These are phyloP conservation scores for Phytophthora litchii DNA, from an alignment of 352 stramenopile species.

Conservation along the genomic window DNA sequence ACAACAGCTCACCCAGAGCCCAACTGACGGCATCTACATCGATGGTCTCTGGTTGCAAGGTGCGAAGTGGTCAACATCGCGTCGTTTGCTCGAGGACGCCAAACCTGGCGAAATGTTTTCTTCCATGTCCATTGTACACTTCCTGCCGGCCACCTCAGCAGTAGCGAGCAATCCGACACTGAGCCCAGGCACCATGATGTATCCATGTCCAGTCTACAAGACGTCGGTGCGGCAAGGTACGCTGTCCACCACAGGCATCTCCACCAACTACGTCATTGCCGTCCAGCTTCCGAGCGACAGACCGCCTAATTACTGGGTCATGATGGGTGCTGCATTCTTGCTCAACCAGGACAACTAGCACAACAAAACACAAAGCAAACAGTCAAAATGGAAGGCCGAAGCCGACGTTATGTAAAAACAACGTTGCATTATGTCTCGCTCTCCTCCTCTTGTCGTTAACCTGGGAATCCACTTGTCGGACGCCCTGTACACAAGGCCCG, in stretches of 20 bases:
- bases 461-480: slow-evolving; percentile 32
- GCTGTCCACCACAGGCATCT: slow-evolving; percentile 93
- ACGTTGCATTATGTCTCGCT: slow-evolving; percentile 41
- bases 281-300: slow-evolving; percentile 89
- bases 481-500: slow-evolving; percentile 33
- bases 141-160: slow-evolving; percentile 72
- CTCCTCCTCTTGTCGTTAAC: slow-evolving; percentile 32
- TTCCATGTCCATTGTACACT: slow-evolving; percentile 90
- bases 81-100: slow-evolving; percentile 79
- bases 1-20: slow-evolving; percentile 60
- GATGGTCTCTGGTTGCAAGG: slow-evolving; percentile 90
- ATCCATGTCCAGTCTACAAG: slow-evolving; percentile 95
- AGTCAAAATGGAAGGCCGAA: slow-evolving; percentile 21
- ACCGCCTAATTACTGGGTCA: slow-evolving; percentile 91
- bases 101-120: slow-evolving; percentile 93
- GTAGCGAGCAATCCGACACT: slow-evolving; percentile 42
- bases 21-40: slow-evolving; percentile 92
- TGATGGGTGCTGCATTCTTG: slow-evolving; percentile 92
- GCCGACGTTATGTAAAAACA: slow-evolving; percentile 38
- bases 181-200: slow-evolving; percentile 46
- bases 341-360: slow-evolving; percentile 89
- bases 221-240: slow-evolving; percentile 92
- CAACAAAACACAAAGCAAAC: slow-evolving; percentile 7
- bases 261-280: slow-evolving; percentile 94
- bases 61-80: slow-evolving; percentile 86